Percentiles rank a stretch among this genome's conserved stretches.
These are phyloP conservation scores for Quercus parvula DNA, from an alignment of 306 rosid species.

Conservation along the genomic window DNA sequence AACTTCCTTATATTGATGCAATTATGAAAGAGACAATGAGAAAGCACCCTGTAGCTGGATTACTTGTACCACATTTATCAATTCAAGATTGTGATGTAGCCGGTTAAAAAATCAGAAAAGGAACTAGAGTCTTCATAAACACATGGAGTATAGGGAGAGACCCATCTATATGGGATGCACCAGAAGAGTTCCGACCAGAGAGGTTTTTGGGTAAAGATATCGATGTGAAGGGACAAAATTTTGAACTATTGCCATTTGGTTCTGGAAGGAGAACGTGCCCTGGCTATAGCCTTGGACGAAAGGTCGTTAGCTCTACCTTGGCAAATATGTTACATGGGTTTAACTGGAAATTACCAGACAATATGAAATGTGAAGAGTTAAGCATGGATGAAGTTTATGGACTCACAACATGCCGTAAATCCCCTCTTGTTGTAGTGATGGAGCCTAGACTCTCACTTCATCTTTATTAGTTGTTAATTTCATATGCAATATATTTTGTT, in stretches of 20 bases:
- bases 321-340: conserved; percentile 37
- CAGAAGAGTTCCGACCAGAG: conserved; percentile 24
- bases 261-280: conserved; percentile 35
- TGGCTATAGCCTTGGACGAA: conserved; percentile 2
- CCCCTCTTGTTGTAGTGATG: conserved; percentile 24
- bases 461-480: too few relatives aligned
- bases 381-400: conserved; percentile 32
- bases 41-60: conserved; percentile 23
- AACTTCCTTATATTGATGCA: conserved; percentile 31
- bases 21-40: conserved; percentile 40
- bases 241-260: conserved; percentile 34
- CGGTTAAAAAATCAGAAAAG: conserved; percentile 22
- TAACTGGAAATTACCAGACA: not conserved
- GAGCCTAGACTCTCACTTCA: conserved; percentile 27
- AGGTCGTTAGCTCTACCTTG: conserved; percentile 2
- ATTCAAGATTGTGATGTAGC: conserved; percentile 24
- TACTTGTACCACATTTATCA: conserved; percentile 31
- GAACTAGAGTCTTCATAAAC: conserved; percentile 25
- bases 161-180: conserved; percentile 23
- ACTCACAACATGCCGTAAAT: conserved; percentile 10
- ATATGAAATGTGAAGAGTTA: conserved; percentile 5
- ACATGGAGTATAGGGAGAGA: conserved; percentile 39
- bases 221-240: conserved; percentile 34
- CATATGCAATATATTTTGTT: too few relatives aligned
- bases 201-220: conserved; percentile 24